Evolutionary conservation across 2,329 filamentous ascomycete genomes (phyloP), one percentile per base, ranked within the genome.

Genomic region (Pseudocercospora macadamiae): DNA sequence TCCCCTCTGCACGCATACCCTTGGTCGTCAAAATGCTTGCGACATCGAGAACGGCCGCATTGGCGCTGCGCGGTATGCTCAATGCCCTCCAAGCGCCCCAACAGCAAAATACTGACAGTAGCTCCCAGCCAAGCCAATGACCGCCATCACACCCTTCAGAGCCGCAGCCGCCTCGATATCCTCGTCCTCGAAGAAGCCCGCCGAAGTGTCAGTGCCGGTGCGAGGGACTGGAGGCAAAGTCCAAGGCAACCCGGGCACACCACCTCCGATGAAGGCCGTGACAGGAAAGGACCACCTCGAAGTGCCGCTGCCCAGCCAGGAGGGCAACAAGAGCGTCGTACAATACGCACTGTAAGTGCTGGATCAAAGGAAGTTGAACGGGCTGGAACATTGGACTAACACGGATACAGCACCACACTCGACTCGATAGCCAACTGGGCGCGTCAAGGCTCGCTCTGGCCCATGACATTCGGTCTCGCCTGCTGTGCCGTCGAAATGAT

Each of bases 401-500:
- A 55, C 21, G 42, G 10, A 7, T 16, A n/a, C 32, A 92, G 89
- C 64, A 91, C 90, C 55, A 89, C 89, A 4, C 83, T 92, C 71
- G 90, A 96, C 74, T 83, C 88, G 71, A 83, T 95, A 63, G 80
- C 89, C 76, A 93, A 93, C 80, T 96, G 91, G 91, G 88, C 86
- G 34, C 87, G 91, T 51, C 89, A 95, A 77, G 86, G 87, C 55
- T 96, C 91, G 14, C 81, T 95, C 53, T 96, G 91, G 91, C 91
- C 91, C 67, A 88, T 96, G 83, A 92, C 89, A 51, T 96, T 96
- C 74, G 91, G 88, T 52, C 88, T 95, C 49, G 91, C 91, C 71
- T 96, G 91, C 83, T 96, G 91, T 76, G 90, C 89, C 76, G 79
- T 96, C 73, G 91, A 96, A 75, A 96, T 96, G 91, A 96, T 96